Conservation (phyloP, 495 filamentous ascomycete species). For the Penicillium verhagenii region DNA sequence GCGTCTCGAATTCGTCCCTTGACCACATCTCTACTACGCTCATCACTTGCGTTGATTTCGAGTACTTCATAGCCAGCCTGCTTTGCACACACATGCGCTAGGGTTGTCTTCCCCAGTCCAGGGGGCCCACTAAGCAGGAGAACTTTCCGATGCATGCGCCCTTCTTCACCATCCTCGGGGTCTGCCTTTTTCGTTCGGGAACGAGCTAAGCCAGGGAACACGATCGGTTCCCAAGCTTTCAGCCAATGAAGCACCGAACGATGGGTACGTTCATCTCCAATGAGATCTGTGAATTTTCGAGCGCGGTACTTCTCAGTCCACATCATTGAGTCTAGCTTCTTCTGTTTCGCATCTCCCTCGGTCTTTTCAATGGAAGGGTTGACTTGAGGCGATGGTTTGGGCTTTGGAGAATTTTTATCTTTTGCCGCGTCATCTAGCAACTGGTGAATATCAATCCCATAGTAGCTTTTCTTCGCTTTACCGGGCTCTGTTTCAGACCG, state of each 20-base stretch:
- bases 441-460: slow-evolving; percentile 85
- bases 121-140: slow-evolving; percentile 87
- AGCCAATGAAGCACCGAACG: slow-evolving; percentile 89
- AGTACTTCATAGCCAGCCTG: slow-evolving; percentile 95
- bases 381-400: slow-evolving; percentile 16
- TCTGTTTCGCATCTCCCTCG: slow-evolving; percentile 31
- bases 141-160: slow-evolving; percentile 77
- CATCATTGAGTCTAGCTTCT: slow-evolving; percentile 49
- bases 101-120: slow-evolving; percentile 91
- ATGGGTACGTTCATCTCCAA: slow-evolving; percentile 93
- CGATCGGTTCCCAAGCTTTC: slow-evolving; percentile 88
- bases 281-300: slow-evolving; percentile 84
- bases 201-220: slow-evolving; percentile 73
- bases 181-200: slow-evolving; percentile 48
- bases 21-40: slow-evolving; percentile 93
- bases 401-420: slow-evolving; percentile 35
- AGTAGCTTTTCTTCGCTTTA: slow-evolving; percentile 78
- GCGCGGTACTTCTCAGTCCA: slow-evolving; percentile 95
- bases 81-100: slow-evolving; percentile 92
- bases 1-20: slow-evolving; percentile 85
- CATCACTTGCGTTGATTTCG: slow-evolving; percentile 95
- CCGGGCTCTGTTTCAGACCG: slow-evolving; percentile 67
- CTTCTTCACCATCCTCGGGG: slow-evolving; percentile 56
- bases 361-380: slow-evolving; percentile 39
- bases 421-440: slow-evolving; percentile 68